Conservation (phyloP, 805 yeast genomes). For the Sugiyamaella boreocaroliniensis region DNA sequence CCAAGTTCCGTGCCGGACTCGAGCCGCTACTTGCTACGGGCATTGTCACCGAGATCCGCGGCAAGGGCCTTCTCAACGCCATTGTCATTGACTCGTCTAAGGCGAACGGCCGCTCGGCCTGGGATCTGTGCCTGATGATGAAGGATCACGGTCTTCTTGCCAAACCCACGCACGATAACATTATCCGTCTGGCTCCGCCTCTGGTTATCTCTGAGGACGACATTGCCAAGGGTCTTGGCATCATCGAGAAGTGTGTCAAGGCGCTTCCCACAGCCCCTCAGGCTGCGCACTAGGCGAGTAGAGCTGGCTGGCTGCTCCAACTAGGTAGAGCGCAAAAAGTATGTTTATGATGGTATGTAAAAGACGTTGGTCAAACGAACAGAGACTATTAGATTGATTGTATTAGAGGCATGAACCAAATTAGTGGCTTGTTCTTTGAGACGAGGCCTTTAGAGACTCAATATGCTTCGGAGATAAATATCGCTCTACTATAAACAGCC, state of each 20-base stretch:
- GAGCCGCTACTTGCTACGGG: constrained; percentile 36
- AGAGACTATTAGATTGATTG: no score
- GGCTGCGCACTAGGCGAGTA: background rate
- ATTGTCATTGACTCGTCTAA: constrained; percentile 80
- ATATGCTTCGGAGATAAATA: no score
- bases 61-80: constrained; percentile 82
- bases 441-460: no score
- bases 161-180: constrained; percentile 93
- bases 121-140: constrained; percentile 92
- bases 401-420: no score
- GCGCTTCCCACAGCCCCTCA: constrained; percentile 31
- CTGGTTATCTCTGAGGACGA: constrained; percentile 85
- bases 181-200: constrained; percentile 95
- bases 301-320: no score
- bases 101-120: constrained; percentile 85
- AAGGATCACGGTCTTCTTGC: constrained; percentile 85
- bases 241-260: constrained; percentile 55
- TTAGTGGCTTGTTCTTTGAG: no score
- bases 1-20: constrained; percentile 48
- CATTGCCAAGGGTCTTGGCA: constrained; percentile 68
- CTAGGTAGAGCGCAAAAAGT: no score
- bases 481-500: no score
- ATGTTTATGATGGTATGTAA: no score
- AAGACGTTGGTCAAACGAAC: no score
- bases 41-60: constrained; percentile 59